Evolutionary conservation across 2,329 filamentous ascomycete species (phyloP), one percentile per base, ranked within the genome.

Genomic region (Talaromyces verruculosus): DNA sequence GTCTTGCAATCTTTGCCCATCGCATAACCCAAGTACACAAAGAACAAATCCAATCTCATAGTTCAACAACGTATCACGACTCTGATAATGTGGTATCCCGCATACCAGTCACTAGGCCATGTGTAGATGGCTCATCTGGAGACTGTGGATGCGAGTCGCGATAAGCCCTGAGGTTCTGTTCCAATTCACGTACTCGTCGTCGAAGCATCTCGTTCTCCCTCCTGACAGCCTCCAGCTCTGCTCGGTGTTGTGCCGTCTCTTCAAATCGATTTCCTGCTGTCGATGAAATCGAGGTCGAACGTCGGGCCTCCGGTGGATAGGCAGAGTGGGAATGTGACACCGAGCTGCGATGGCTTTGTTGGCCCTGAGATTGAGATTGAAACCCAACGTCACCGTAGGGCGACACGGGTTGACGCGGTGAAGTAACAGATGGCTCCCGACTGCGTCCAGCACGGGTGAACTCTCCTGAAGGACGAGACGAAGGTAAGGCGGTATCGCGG

Each of bases 181-280:
- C 81, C 53, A 83, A 70, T 45, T 83, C 81, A 47, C 77, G 76
- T 10, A 83, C 77, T 10, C 79, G 78, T 33, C 75, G 75, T 58
- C 80, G 77, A 45, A 84, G 72, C 35, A 73, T 70, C 64, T 83
- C 82, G 61, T 83, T 84, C 69, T 83, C 82, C 11, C 76, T 74
- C 68, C 78, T 80, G 39, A 81, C 75, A 1, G 74, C 71, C 57
- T 83, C 81, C 28, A 83, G 67, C 64, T 84, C 81, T 39, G 76
- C 75, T 25, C 77, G 75, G 45, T 82, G 79, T 17, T 77, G 71
- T 1, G 76, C 71, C 5, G 74, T 73, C 66, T 83, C 81, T 61
- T 83, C 81, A 58, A 78, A 79, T 22, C 81, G 76, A 33, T 17
- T 65, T 17, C 60, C 61, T 6, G 39, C 61, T 8, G 66, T 59